Base-by-base conservation (phyloP, 2,329 filamentous ascomycete genomes). In the Alternaria gansuensis region DNA sequence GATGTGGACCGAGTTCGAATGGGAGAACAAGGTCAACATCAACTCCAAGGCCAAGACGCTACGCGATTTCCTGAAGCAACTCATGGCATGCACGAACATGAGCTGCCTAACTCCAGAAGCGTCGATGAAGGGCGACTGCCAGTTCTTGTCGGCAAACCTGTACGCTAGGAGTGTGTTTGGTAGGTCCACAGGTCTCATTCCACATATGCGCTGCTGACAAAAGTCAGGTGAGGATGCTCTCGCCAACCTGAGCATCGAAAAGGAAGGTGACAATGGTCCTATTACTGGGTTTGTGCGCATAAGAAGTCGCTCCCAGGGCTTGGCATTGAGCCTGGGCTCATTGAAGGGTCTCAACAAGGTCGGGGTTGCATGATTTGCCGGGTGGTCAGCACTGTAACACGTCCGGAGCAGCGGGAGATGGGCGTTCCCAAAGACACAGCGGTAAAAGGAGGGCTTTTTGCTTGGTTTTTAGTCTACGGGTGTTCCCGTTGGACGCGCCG, bases 1-100 rank as follows among this genome's bases (percentile, higher is more conserved):
- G n/a, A 99, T 99, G 95, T 99, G 95, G 95, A 99, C 95, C 36
- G 95, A 99, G 77, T 99, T 99, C 68, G 95, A 99, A 78, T 99
- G 95, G 95, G 95, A 99, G 84, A 99, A 99, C 83, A 99, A 99
- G 86, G 94, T 99, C 79, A 99, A 99, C 82, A 98, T 99, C 82
- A 97, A 97, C 81, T 96, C 92, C 65, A 98, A 97, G 84, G 92
- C 92, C 67, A 96, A 94, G 83, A 90, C 87, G 28, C 84, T 99
- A 61, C 88, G 94, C 49, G 92, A 96, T 21, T 99, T 99, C 87
- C 82, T 99, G 65, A 90, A 92, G 69, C 90, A 96, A 77, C 83
- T 99, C 60, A 98, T 98, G 95, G 92, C 93, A 62, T 94, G 91
- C 77, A 99, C 95, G 53, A 98, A 99, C 80, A 99, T 99, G 95